phyloP scores from a whole-genome alignment of 495 filamentous ascomycete species.

The Bombardia bombarda region DNA sequence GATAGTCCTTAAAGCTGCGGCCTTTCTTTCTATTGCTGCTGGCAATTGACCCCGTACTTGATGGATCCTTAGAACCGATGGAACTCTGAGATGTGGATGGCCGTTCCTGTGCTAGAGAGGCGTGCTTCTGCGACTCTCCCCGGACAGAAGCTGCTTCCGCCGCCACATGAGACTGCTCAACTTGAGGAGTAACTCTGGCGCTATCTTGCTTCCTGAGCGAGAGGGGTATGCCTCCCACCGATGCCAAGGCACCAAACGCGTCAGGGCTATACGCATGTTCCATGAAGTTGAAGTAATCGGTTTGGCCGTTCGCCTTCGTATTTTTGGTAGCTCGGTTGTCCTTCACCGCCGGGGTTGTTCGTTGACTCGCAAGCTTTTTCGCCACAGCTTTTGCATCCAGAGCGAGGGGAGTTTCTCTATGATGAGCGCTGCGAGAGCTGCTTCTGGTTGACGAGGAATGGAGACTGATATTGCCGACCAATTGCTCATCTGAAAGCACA shows the following conservation, averaged over 20 bases:
- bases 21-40: slow-evolving; percentile 12
- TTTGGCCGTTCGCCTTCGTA: slow-evolving; percentile 4
- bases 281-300: slow-evolving; percentile 19
- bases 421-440: slow-evolving; percentile 12
- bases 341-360: slow-evolving; percentile 4
- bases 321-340: not conserved
- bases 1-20: slow-evolving; percentile 19
- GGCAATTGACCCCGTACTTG: slow-evolving; percentile 7
- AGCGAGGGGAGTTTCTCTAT: slow-evolving; percentile 16
- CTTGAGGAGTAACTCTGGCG: too few species aligned
- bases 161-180: not conserved
- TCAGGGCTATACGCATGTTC: slow-evolving; percentile 9
- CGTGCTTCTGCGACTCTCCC: not conserved
- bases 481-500: slow-evolving; percentile 17
- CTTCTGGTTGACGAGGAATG: slow-evolving; percentile 14
- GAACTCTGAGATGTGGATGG: slow-evolving; percentile 14
- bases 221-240: not conserved
- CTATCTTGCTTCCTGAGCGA: not conserved
- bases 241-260: not conserved
- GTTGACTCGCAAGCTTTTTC: slow-evolving; percentile 19
- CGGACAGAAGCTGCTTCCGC: not conserved
- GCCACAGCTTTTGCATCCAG: slow-evolving; percentile 21
- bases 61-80: slow-evolving; percentile 8
- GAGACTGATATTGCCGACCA: slow-evolving; percentile 7
- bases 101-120: slow-evolving; percentile 1